phyloP scores from a whole-genome alignment of 2,329 filamentous ascomycete species.

The Magnaporthiopsis rhizophila region DNA sequence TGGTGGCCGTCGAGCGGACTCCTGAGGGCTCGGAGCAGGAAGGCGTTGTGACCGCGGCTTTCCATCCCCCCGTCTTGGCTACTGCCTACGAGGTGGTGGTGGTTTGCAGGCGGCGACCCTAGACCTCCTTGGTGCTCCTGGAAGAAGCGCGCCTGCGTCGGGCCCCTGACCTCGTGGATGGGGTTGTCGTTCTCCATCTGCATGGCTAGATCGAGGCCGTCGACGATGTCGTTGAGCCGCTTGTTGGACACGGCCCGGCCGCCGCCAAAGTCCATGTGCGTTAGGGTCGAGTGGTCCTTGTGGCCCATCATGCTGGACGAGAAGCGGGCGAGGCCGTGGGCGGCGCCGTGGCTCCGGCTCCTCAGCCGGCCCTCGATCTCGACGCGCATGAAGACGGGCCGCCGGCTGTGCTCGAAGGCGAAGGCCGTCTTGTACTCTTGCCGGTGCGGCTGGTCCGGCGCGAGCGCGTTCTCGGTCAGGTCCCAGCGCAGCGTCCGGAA shows the following conservation, averaged over 20 bases:
- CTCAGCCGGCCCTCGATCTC: slow-evolving; percentile 14
- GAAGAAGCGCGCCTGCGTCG: slow-evolving; percentile 7
- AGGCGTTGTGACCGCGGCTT: background rate
- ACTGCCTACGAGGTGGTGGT: background rate
- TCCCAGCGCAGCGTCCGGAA: slow-evolving; percentile 15
- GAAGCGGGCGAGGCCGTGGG: slow-evolving; percentile 6
- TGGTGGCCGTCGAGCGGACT: background rate
- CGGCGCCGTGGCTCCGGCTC: slow-evolving; percentile 4
- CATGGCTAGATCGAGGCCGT: slow-evolving; percentile 9
- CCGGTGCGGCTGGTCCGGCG: slow-evolving; percentile 11
- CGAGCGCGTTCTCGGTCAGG: slow-evolving; percentile 14
- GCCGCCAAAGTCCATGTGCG: slow-evolving; percentile 6
- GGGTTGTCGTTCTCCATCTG: slow-evolving; percentile 8
- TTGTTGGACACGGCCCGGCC: background rate
- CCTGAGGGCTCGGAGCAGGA: background rate
- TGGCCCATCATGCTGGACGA: slow-evolving; percentile 6
- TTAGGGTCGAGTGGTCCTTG: slow-evolving; percentile 8
- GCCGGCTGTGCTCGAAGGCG: slow-evolving; percentile 13
- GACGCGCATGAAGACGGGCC: slow-evolving; percentile 13
- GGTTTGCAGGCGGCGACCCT: background rate
- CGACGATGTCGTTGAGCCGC: slow-evolving; percentile 7
- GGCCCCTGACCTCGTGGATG: slow-evolving; percentile 3
- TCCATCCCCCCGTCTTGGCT: too few relatives aligned
- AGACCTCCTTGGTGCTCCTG: background rate
- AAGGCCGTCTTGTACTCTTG: slow-evolving; percentile 14